Evolutionary conservation across 305 asterid genomes (phyloP), one percentile per base, ranked within the genome.

Genomic region (Rubia peregrina): DNA sequence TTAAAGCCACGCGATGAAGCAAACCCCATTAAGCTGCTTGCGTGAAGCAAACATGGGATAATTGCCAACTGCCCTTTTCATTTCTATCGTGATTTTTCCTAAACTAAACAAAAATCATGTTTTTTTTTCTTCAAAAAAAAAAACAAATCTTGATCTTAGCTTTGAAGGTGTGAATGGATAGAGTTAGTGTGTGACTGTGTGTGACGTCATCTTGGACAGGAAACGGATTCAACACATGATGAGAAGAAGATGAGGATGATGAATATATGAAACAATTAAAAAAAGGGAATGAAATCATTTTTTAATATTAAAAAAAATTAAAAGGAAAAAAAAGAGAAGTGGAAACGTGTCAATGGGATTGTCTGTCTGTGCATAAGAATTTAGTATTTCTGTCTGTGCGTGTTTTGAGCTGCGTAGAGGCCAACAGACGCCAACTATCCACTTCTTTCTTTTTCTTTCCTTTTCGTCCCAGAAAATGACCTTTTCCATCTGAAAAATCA

Each of bases 1-100:
- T 86, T 79, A 91, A 91, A 88, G 95, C 89, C 93, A 91, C 92
- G 95, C 95, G 88, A 89, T 81, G 95, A 87, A 86, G 95, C 95
- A 89, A 85, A 83, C 94, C 76, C 83, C 84, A 80, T 80, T 67
- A 83, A 86, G 93, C 82, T 84, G 94, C 85, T 90, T 89, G 97
- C 96, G 97, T 90, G 96, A 90, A 88, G 94, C 95, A 90, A 90
- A 86, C 90, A 90, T 87, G 92, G 76, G 86, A 87, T 84, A 83
- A 88, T 81, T 91, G 26, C 26, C 91, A 90, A 82, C 90, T 76
- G 83, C 88, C 78, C 74, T 90, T 55, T 82, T 74, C 76, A 79
- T 85, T 82, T 81, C 76, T 83, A 85, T 91, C 96, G 96, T 91
- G 97, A 88, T 44, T 86, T 55, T 87, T 79, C 59, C 76, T 70